These are phyloP conservation scores for Trichosporon asahii DNA, from an alignment of 1,284 basidiomycete genomes.

Conservation along the genomic window DNA sequence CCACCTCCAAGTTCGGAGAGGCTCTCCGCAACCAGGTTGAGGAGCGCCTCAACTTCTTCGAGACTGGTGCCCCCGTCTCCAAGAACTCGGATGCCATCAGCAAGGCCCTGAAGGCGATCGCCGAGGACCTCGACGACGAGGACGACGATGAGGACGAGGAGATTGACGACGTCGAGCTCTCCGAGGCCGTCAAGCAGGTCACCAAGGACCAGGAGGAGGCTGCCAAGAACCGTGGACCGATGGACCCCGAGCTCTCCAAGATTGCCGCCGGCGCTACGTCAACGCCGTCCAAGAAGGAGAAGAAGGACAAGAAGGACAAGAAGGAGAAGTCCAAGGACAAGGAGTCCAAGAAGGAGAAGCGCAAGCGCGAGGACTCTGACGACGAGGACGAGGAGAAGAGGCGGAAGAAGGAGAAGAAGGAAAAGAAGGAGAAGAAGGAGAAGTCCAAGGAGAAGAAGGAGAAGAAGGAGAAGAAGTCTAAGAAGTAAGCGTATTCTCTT, in stretches of 20 bases:
- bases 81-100: conserved; percentile 86
- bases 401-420: conserved; percentile 41
- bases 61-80: conserved; percentile 70
- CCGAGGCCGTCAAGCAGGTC: conserved; percentile 51
- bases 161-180: conserved; percentile 47
- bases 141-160: conserved; percentile 68
- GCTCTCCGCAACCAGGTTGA: conserved; percentile 92
- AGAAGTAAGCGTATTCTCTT: conserved; percentile 1
- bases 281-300: conserved; percentile 36
- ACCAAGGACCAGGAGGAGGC: conserved; percentile 56
- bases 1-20: conserved; percentile 91
- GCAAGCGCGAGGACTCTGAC: conserved; percentile 26
- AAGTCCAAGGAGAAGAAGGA: conserved; percentile 36
- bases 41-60: conserved; percentile 92
- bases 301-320: conserved; percentile 58
- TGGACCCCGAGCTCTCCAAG: conserved; percentile 48
- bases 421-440: conserved; percentile 33
- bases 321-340: conserved; percentile 63
- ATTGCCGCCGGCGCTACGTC: conserved; percentile 26
- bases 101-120: conserved; percentile 78
- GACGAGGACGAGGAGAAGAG: conserved; percentile 27
- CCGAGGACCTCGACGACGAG: conserved; percentile 61
- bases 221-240: conserved; percentile 26
- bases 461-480: conserved; percentile 25
- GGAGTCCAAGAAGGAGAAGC: conserved; percentile 58